Evolutionary conservation across 306 rosid genomes (phyloP).

Genomic region (Vicia faba): DNA sequence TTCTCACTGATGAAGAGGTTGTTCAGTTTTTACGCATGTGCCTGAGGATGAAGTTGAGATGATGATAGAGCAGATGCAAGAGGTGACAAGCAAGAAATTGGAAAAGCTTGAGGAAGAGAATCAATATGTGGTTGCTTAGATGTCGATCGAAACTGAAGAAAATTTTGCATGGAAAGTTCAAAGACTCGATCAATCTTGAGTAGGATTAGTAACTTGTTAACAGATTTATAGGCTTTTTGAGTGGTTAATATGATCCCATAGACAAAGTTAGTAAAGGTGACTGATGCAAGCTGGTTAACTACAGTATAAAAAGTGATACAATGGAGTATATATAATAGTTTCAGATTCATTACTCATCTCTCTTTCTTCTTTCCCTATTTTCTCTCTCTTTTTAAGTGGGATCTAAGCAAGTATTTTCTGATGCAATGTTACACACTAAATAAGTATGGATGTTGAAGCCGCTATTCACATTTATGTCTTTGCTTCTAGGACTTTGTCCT

Average conservation of each 20-base stretch:
- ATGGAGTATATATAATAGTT: too few relatives aligned
- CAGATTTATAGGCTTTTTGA: slow-evolving; percentile 5
- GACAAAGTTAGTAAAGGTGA: too few relatives aligned
- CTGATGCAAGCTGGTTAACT: too few relatives aligned
- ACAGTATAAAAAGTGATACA: too few relatives aligned
- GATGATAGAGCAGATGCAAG: slow-evolving; percentile 78
- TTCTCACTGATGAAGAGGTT: slow-evolving; percentile 86
- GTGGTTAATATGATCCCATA: slow-evolving; percentile 16
- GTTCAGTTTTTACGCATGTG: slow-evolving; percentile 82
- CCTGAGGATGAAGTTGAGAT: slow-evolving; percentile 81
- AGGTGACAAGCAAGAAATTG: slow-evolving; percentile 62
- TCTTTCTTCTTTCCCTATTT: too few relatives aligned
- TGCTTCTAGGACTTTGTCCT: too few relatives aligned
- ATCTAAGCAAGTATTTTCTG: too few relatives aligned
- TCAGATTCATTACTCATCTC: too few relatives aligned
- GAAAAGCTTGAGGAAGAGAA: slow-evolving; percentile 75
- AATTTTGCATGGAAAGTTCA: slow-evolving; percentile 83
- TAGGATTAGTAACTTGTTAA: slow-evolving; percentile 59
- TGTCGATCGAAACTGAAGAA: slow-evolving; percentile 67
- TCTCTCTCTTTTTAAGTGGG: too few relatives aligned
- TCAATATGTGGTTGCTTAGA: slow-evolving; percentile 65
- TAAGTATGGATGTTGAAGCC: too few relatives aligned
- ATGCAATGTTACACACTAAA: too few relatives aligned
- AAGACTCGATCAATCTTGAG: slow-evolving; percentile 95
- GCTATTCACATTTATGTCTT: too few relatives aligned